phyloP scores from a whole-genome alignment of 73 alveolate genomes.

The Strombidium stylifer region DNA sequence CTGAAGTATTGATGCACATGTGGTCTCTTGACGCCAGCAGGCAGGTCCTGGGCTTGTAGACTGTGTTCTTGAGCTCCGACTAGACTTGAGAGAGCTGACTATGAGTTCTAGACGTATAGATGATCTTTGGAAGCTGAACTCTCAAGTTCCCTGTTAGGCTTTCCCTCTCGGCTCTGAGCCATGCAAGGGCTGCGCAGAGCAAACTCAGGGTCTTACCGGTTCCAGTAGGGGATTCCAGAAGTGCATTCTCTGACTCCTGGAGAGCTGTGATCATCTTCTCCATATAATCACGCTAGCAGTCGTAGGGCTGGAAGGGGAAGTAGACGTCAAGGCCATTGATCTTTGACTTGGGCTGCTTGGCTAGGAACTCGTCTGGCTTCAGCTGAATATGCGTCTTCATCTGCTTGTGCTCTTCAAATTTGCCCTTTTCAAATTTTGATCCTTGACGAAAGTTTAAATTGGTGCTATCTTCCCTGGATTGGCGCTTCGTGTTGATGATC shows the following conservation, averaged over 20 bases:
- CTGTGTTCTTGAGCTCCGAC: constrained; percentile 74
- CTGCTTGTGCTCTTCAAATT: too few relatives aligned
- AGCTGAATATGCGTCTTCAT: too few relatives aligned
- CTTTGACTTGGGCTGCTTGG: too few relatives aligned
- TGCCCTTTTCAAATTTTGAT: too few relatives aligned
- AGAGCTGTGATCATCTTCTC: constrained; percentile 73
- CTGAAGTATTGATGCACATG: constrained; percentile 68
- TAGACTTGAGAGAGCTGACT: constrained; percentile 75
- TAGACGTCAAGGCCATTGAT: too few relatives aligned
- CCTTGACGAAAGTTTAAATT: too few relatives aligned
- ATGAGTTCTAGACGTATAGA: constrained; percentile 86
- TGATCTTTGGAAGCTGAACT: constrained; percentile 57
- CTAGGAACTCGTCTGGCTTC: too few relatives aligned
- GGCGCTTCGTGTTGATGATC: too few relatives aligned
- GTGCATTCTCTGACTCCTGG: constrained; percentile 60
- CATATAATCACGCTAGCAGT: constrained; percentile 70
- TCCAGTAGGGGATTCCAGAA: constrained; percentile 95
- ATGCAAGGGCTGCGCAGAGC: constrained; percentile 86
- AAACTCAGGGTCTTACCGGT: constrained; percentile 96
- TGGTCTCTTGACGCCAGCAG: constrained; percentile 80
- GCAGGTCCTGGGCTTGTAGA: constrained; percentile 66
- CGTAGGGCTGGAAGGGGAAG: constrained; percentile 80
- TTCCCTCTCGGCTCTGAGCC: constrained; percentile 4
- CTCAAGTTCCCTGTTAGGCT: constrained; percentile 33
- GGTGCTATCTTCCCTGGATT: too few relatives aligned